A percentile compares a stretch with the other conserved stretches of the same genome.
These are phyloP conservation scores for Oenanthe javanica DNA, from an alignment of 140 eudicot species.

Conservation along the genomic window DNA sequence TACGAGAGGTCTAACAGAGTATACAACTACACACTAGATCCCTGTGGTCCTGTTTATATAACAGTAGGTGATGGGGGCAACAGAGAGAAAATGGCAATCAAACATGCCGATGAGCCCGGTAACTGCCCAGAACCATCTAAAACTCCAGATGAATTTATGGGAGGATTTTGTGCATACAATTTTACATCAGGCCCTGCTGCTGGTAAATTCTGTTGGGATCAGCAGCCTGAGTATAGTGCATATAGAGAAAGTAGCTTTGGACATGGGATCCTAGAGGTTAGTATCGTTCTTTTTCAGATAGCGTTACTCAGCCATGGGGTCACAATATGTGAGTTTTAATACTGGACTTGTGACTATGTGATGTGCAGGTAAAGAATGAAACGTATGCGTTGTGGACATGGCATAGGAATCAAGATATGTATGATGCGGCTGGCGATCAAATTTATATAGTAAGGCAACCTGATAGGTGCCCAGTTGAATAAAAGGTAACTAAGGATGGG, in stretches of 20 bases:
- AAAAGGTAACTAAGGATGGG: slow-evolving; percentile 26
- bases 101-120: slow-evolving; percentile 82
- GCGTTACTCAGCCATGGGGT: background rate
- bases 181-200: slow-evolving; percentile 86
- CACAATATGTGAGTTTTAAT: background rate
- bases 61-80: slow-evolving; percentile 95
- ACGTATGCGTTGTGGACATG: slow-evolving; percentile 92
- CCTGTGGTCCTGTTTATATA: slow-evolving; percentile 84
- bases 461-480: slow-evolving; percentile 39
- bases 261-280: slow-evolving; percentile 86
- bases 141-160: slow-evolving; percentile 81
- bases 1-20: slow-evolving; percentile 92
- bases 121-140: slow-evolving; percentile 76
- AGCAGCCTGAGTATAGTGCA: slow-evolving; percentile 88
- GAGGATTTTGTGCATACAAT: slow-evolving; percentile 81
- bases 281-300: background rate
- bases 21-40: slow-evolving; percentile 72
- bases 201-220: slow-evolving; percentile 92
- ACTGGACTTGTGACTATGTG: background rate
- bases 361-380: slow-evolving; percentile 70
- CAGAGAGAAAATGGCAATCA: slow-evolving; percentile 81
- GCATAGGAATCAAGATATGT: slow-evolving; percentile 90
- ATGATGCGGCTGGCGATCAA: slow-evolving; percentile 58
- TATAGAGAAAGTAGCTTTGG: slow-evolving; percentile 93
- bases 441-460: slow-evolving; percentile 81